Evolutionary conservation across 2,329 filamentous ascomycete species (phyloP), one percentile per base, ranked within the genome.

Genomic region (Exophiala sideris): DNA sequence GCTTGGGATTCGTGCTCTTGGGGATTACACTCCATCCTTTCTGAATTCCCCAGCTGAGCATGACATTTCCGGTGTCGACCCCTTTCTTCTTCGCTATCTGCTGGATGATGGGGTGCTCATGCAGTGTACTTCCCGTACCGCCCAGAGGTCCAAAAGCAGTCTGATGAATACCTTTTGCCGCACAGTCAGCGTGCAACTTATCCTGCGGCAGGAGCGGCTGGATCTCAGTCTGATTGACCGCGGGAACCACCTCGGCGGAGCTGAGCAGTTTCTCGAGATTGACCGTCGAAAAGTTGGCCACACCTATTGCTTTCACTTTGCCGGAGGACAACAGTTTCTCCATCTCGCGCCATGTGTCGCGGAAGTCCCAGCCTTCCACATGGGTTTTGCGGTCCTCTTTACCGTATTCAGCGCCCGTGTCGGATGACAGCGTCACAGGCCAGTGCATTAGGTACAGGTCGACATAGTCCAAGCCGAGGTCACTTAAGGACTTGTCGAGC

Each of bases 201-300:
- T 73, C 68, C 62, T 83, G 81, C 34, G 77, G 80, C 11, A 83
- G 70, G 42, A 89, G 89, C 0, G 88, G 87, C 70, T 94, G 87
- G 65, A 82, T 85, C 74, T 92, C 88, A 66, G 92, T 87, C 76
- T 94, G 88, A 73, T 92, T 91, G 58, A 88, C 80, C 5, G 81
- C 84, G 0, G 89, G 89, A 2, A 75, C 67, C 56, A 87, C 68
- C 62, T 78, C 80, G 47, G 84, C 84, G 4, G 83, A 82, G 66
- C 70, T 60, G 20, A 82, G 71, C 16, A 85, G 72, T 50, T 79
- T 68, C 62, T 84, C 72, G 34, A 85, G 76, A 45, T 76, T 76
- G n/a, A 70, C 64, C 38, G 75, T 70, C 33, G 76, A 79, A 69
- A 77, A 84, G 72, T 85, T 85, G 58, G 76, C 80, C 34, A 85